phyloP scores from a whole-genome alignment of 2,329 filamentous ascomycete genomes.

The Arthrobotrys pseudoclavata region DNA sequence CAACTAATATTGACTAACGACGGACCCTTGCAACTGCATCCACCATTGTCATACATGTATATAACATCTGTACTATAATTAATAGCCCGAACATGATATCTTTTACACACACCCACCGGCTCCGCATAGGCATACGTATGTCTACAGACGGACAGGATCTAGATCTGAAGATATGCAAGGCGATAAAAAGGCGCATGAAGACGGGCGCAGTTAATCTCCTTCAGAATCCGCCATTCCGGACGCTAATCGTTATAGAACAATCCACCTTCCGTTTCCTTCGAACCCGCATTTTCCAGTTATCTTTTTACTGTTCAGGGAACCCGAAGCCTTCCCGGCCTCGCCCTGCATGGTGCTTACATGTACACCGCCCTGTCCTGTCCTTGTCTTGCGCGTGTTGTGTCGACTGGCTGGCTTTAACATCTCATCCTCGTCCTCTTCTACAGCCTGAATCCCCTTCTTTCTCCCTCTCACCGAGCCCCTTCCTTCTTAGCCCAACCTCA shows the following conservation, averaged over 20 bases:
- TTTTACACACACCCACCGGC: background rate
- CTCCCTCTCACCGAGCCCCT: background rate
- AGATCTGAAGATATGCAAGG: background rate
- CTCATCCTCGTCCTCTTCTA: background rate
- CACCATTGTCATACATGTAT: background rate
- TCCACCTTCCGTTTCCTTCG: conserved; percentile 17
- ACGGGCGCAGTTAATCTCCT: conserved; percentile 28
- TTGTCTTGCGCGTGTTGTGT: conserved; percentile 13
- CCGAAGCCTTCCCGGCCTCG: too few species aligned
- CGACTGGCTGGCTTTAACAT: conserved; percentile 4
- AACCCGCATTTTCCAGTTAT: background rate
- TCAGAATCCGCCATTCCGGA: conserved; percentile 16
- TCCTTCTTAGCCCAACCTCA: background rate
- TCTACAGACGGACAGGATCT: background rate
- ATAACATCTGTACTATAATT: conserved; percentile 34
- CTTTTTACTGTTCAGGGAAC: background rate
- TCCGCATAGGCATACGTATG: background rate
- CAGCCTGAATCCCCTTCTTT: background rate
- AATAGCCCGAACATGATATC: conserved; percentile 19
- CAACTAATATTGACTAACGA: conserved; percentile 18
- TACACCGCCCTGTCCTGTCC: background rate
- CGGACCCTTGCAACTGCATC: conserved; percentile 38
- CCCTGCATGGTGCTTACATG: too few species aligned
- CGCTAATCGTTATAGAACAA: background rate
- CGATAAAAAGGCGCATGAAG: conserved; percentile 7